phyloP scores from a whole-genome alignment of 495 filamentous ascomycete genomes.

The Trypethelium eluteriae region DNA sequence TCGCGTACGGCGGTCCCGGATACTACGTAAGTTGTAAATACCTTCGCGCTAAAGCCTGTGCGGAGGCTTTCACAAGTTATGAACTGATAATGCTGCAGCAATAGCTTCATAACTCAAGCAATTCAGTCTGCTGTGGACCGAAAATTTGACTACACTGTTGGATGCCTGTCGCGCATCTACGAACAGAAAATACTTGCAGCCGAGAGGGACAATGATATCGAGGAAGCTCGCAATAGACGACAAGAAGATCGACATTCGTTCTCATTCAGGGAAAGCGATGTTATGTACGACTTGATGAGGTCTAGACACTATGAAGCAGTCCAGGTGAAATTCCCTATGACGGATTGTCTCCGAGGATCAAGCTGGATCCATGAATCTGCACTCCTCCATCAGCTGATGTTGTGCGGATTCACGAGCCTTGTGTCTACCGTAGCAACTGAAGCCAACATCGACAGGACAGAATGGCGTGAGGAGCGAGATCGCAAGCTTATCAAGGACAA shows the following conservation, averaged over 20 bases:
- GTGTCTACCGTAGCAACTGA: not conserved
- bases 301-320: not conserved
- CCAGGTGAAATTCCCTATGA: not conserved
- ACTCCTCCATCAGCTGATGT: not conserved
- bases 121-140: not conserved
- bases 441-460: not conserved
- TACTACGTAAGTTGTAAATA: no score
- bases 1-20: not conserved
- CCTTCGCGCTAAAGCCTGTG: no score
- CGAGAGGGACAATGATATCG: not conserved
- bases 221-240: not conserved
- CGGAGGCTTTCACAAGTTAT: no score
- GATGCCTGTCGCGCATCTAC: not conserved
- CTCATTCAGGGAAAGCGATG: not conserved
- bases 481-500: not conserved
- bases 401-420: not conserved
- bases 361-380: not conserved
- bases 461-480: not conserved
- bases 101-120: not conserved
- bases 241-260: not conserved
- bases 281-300: not conserved
- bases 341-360: not conserved
- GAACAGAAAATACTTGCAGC: no score
- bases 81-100: no score
- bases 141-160: not conserved